These are phyloP conservation scores for Chaetomium fimeti DNA, from an alignment of 495 filamentous ascomycete genomes.

Conservation along the genomic window DNA sequence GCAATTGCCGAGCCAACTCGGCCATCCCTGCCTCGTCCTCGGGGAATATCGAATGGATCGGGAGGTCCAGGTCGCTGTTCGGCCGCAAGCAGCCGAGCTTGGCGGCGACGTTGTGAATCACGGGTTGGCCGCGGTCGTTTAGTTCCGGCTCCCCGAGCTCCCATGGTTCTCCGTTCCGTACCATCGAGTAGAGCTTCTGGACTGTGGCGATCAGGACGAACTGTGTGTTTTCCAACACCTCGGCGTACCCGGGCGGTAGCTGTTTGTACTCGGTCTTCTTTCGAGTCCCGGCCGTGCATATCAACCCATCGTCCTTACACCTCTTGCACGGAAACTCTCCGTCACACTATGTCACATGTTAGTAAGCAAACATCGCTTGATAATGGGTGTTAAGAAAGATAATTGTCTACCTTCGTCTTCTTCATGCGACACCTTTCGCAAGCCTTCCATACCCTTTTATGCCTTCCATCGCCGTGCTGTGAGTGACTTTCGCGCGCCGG, in stretches of 20 bases:
- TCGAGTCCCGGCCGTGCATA: conserved; percentile 57
- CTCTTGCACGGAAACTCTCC: conserved; percentile 65
- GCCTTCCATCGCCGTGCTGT: conserved; percentile 46
- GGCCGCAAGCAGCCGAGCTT: conserved; percentile 58
- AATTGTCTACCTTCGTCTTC: conserved; percentile 60
- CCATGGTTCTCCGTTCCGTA: conserved; percentile 54
- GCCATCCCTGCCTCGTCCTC: conserved; percentile 53
- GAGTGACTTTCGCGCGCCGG: conserved; percentile 33
- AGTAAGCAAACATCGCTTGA: conserved; percentile 7
- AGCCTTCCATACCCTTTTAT: conserved; percentile 68
- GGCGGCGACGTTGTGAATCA: conserved; percentile 57
- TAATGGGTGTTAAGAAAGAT: neutral
- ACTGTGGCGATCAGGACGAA: conserved; percentile 57
- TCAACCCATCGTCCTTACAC: conserved; percentile 61
- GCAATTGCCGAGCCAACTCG: conserved; percentile 49
- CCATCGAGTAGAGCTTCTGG: conserved; percentile 58
- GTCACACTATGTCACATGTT: conserved; percentile 53
- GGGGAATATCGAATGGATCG: conserved; percentile 52
- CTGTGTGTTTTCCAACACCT: conserved; percentile 58
- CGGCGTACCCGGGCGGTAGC: conserved; percentile 56
- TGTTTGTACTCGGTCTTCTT: conserved; percentile 62
- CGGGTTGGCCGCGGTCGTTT: conserved; percentile 55
- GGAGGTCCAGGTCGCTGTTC: conserved; percentile 55
- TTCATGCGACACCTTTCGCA: conserved; percentile 70
- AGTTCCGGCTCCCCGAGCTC: conserved; percentile 55